Evolutionary conservation across 306 rosid genomes (phyloP).

Genomic region (Prosopis cineraria): DNA sequence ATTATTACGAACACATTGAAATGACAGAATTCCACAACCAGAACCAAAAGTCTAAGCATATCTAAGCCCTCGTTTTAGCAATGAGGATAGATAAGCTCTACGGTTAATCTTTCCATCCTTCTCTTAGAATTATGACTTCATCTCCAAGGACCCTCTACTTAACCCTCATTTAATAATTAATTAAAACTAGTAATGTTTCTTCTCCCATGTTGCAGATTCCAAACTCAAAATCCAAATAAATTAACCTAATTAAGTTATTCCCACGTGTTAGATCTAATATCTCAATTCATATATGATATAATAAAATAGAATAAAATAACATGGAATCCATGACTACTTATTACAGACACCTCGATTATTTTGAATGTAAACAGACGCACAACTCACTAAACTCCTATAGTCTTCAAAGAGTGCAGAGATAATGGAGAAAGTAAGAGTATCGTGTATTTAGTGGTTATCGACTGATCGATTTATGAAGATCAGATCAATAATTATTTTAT

Average conservation of each 20-base stretch:
- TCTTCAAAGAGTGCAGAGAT: no score
- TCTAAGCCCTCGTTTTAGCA: conserved; percentile 28
- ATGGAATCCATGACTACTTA: no score
- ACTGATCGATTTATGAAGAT: no score
- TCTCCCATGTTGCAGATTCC: neutral
- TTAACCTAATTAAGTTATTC: neutral
- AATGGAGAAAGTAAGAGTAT: no score
- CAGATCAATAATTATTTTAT: no score
- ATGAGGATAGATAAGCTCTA: neutral
- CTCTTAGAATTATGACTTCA: neutral
- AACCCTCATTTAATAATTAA: neutral
- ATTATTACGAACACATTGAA: conserved; percentile 4
- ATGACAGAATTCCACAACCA: conserved; percentile 18
- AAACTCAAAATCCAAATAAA: neutral
- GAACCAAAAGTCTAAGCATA: conserved; percentile 37
- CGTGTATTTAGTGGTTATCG: no score
- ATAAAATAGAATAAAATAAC: no score
- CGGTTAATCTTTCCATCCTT: neutral
- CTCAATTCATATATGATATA: no score
- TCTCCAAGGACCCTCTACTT: neutral
- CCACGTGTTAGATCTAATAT: no score
- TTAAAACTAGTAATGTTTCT: neutral
- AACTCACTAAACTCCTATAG: no score
- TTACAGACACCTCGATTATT: no score
- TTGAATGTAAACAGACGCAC: no score